Evolutionary conservation across 805 yeast genomes (phyloP).

Genomic region (Yarrowia yakushimensis): DNA sequence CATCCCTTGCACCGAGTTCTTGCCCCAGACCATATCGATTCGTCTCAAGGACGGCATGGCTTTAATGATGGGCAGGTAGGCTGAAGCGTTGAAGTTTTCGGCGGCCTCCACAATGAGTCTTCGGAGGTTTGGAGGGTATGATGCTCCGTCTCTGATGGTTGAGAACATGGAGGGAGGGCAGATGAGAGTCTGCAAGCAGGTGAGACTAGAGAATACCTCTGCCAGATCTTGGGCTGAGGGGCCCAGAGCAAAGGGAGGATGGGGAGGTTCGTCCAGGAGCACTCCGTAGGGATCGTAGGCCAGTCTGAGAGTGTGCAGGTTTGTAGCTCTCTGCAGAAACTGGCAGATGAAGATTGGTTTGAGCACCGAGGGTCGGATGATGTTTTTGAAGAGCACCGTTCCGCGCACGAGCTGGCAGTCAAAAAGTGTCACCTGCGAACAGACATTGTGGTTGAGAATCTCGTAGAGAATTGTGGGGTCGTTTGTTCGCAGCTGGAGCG

Average conservation of each 20-base stretch:
- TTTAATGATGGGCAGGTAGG: not conserved
- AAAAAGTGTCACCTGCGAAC: not conserved
- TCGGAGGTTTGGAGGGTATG: not conserved
- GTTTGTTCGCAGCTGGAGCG: constrained; percentile 16
- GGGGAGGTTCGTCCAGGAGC: not conserved
- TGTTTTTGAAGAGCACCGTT: constrained; percentile 1
- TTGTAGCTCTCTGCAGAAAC: not conserved
- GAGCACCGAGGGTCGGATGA: constrained; percentile 7
- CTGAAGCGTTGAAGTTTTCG: not conserved
- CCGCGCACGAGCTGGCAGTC: constrained; percentile 21
- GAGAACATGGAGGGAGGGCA: constrained; percentile 3
- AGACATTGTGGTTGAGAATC: not conserved
- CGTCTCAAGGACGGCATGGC: constrained; percentile 1
- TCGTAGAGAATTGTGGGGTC: constrained; percentile 6
- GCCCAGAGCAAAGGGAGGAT: not conserved
- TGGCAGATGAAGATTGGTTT: constrained; percentile 13
- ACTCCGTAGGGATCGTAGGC: constrained; percentile 20
- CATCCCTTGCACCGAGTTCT: constrained; percentile 2
- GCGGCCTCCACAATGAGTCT: constrained; percentile 8
- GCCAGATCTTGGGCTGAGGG: constrained; percentile 9
- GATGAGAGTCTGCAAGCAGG: not conserved
- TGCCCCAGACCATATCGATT: constrained; percentile 16
- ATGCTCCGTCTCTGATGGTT: not conserved
- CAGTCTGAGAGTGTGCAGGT: constrained; percentile 1
- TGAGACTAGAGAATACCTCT: not conserved